These are phyloP conservation scores for Vachellia collinsii DNA, from an alignment of 306 rosid species.

Conservation along the genomic window DNA sequence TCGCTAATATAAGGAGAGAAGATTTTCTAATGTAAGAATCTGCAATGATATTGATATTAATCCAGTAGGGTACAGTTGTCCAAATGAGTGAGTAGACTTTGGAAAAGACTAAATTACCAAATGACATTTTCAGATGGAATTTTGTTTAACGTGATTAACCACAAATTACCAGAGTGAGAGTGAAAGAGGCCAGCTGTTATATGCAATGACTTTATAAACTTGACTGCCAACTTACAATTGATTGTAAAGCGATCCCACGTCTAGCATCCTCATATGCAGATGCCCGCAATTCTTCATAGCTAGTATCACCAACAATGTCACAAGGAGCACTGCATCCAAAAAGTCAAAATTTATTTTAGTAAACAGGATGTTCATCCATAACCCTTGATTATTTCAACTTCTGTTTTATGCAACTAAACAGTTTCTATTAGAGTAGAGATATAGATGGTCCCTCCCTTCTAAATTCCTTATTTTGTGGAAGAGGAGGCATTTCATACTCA, in stretches of 20 bases:
- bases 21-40: neutral
- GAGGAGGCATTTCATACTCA: constrained; percentile 1
- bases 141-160: neutral
- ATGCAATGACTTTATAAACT: constrained; percentile 3
- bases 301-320: constrained; percentile 87
- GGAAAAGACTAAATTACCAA: neutral
- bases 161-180: neutral
- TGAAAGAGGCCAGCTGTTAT: neutral
- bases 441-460: constrained; percentile 16
- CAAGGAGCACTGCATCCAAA: constrained; percentile 65
- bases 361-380: neutral
- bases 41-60: neutral
- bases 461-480: constrained; percentile 1
- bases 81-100: neutral
- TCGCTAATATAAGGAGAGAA: neutral
- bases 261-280: constrained; percentile 87
- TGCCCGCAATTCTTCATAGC: constrained; percentile 86
- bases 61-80: neutral
- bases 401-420: neutral
- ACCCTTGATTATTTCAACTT: constrained; percentile 3
- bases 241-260: constrained; percentile 64
- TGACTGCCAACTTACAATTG: constrained; percentile 31
- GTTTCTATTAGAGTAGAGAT: neutral
- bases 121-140: neutral
- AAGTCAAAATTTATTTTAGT: constrained; percentile 26